Evolutionary conservation across 352 stramenopile genomes (phyloP).

Genomic region (Globisporangium orthogonon): DNA sequence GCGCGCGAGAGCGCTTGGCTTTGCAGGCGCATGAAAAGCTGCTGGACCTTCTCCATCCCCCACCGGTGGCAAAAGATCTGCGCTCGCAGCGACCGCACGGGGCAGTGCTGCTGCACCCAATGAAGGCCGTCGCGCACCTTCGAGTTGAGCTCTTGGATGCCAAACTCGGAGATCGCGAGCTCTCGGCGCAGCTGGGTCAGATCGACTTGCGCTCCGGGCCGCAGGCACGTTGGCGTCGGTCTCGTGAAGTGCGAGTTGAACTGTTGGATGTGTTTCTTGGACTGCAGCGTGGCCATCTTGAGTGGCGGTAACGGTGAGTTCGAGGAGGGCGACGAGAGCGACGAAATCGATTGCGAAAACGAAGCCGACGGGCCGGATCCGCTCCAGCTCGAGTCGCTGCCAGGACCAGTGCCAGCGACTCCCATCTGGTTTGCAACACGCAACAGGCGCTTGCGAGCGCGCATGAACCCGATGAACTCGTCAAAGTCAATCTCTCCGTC

Average conservation of each 20-base stretch:
- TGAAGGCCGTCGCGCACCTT: constrained; percentile 77
- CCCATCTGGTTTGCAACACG: constrained; percentile 66
- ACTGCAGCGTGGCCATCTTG: constrained; percentile 36
- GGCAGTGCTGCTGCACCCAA: constrained; percentile 83
- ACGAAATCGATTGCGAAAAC: constrained; percentile 4
- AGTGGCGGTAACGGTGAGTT: constrained; percentile 43
- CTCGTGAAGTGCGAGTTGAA: constrained; percentile 38
- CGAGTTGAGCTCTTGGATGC: constrained; percentile 64
- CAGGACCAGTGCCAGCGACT: constrained; percentile 26
- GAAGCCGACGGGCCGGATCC: not conserved
- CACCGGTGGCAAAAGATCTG: constrained; percentile 84
- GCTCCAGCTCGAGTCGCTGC: not conserved
- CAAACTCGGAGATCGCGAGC: constrained; percentile 72
- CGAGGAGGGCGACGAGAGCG: not conserved
- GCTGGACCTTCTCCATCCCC: constrained; percentile 79
- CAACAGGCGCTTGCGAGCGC: constrained; percentile 66
- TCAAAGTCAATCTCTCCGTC: constrained; percentile 77
- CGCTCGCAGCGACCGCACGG: constrained; percentile 70
- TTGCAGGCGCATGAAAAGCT: constrained; percentile 64
- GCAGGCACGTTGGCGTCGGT: constrained; percentile 50
- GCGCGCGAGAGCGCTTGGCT: constrained; percentile 57
- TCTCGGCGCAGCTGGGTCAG: constrained; percentile 56
- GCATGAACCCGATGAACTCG: constrained; percentile 78
- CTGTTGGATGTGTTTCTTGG: constrained; percentile 41
- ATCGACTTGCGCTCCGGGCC: constrained; percentile 41